Percentiles rank a stretch among this genome's conserved stretches.
phyloP scores from a whole-genome alignment of 495 filamentous ascomycete genomes.

The Podospora appendiculata region DNA sequence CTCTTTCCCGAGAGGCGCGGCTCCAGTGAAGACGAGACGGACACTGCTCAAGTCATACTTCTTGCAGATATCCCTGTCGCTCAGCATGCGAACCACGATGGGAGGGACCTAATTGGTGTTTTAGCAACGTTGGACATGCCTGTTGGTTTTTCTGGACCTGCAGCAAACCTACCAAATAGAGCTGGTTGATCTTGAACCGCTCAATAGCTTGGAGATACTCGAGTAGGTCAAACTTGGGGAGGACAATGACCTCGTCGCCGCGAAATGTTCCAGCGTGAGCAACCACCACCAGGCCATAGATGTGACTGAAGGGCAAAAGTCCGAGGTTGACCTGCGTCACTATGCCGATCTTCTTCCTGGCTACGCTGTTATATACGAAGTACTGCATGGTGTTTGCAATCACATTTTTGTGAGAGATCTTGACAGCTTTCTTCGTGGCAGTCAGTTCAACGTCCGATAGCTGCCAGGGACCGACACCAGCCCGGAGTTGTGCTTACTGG shows the following conservation, averaged over 20 bases:
- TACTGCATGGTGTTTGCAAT: slow-evolving; percentile 76
- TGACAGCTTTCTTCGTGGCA: slow-evolving; percentile 76
- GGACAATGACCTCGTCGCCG: slow-evolving; percentile 70
- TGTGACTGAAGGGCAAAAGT: slow-evolving; percentile 78
- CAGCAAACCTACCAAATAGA: slow-evolving; percentile 50
- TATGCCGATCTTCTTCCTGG: slow-evolving; percentile 26
- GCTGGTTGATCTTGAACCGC: slow-evolving; percentile 58
- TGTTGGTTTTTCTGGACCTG: neutral
- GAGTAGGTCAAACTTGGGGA: slow-evolving; percentile 77
- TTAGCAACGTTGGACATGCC: neutral
- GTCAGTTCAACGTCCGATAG: slow-evolving; percentile 1
- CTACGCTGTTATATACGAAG: slow-evolving; percentile 43
- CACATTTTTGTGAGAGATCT: slow-evolving; percentile 84
- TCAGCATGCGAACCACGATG: slow-evolving; percentile 75
- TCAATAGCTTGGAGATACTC: slow-evolving; percentile 60
- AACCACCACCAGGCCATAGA: slow-evolving; percentile 76
- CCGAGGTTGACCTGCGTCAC: slow-evolving; percentile 59
- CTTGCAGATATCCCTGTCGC: slow-evolving; percentile 51
- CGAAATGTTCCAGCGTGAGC: slow-evolving; percentile 61
- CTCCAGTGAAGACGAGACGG: slow-evolving; percentile 63
- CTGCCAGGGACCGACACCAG: neutral
- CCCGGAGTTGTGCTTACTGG: slow-evolving; percentile 45
- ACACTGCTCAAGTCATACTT: slow-evolving; percentile 74
- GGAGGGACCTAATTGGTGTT: slow-evolving; percentile 58
- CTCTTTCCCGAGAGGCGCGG: slow-evolving; percentile 75